Base-by-base conservation (phyloP, 202 grass and related monocot species). In the Setaria viridis region DNA sequence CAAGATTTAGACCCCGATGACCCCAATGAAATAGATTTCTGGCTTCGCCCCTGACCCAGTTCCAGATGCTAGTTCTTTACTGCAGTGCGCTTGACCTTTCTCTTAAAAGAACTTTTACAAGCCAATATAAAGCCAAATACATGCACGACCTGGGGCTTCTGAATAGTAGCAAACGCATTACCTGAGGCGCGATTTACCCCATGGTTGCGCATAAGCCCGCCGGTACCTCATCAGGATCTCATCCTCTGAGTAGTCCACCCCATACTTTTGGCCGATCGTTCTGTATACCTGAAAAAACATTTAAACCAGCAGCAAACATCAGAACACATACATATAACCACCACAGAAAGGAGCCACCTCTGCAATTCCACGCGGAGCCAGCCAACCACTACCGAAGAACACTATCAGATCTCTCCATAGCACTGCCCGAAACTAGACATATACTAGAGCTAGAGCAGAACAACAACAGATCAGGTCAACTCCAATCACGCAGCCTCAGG, bases 161-260 rank as follows among this genome's bases (percentile, higher is more conserved):
- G 50, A 70, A 21, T 62, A 77, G 29, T 16, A 2, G 54, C 50
- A 33, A 76, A 72, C 20, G 33, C 0, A 50, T 63, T 78, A 99
- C 96, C 96, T 99, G 64, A 99, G 80, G 9, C 93, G 85, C 32
- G 96, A 99, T 94, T 82, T 87, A 42, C 91, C 96, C 96, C 96
- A 99, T 21, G 96, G 96, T 37, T 94, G 93, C 39, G 89, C 79
- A 67, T 99, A 99, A 0, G 93, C 93, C 85, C 82, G 59, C 0
- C 93, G 71, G 71, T 99, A 99, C 47, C 93, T 78, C 74, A 62
- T 82, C 77, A 99, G 79, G 62, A 99, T 99, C 85, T 99, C 96
- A 82, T 90, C 76, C 82, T 99, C 96, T 0, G 93, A 95, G 62
- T 94, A 99, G 29, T 87, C 62, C 62, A 99, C 97, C 15, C 97